Evolutionary conservation across 2,329 filamentous ascomycete species (phyloP), one percentile per base, ranked within the genome.

Genomic region (Seiridium unicorne): DNA sequence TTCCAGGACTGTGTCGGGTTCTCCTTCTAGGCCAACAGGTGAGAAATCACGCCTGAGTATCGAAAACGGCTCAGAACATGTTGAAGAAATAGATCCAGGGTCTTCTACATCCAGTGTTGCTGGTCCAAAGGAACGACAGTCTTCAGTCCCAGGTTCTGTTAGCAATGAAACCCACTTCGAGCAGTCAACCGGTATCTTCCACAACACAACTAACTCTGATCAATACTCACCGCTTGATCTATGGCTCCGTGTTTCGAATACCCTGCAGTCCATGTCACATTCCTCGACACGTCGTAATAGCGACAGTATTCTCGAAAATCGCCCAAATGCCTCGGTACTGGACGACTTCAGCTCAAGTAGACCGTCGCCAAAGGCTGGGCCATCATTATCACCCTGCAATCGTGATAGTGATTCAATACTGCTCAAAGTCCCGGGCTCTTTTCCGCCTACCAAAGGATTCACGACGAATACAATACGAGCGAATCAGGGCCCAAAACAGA

Each of bases 151-250:
- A 38, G 34, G 13, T 7, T 8, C 34, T 18, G 13, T 36, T 38
- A 34, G n/a, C 5, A 34, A 53, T 18, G 53, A 31, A 11, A 44
- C 46, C 11, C 42, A 46, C 35, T 49, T 34, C 6, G 62, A 64
- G 42, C 58, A 55, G 35, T 58, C 34, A 47, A 59, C 26, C 7
- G 49, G 10, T 55, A 60, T 10, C 59, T n/a, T 47, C 49, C 57
- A 58, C 42, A 63, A 53, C 18, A 62, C 67, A 46, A 62, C 60
- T 35, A 60, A 49, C 26, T 58, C 60, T 32, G 64, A 63, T 36
- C 63, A 63, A 26, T 60, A 65, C 58, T 72, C 70, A 4, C 69
- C 69, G 31, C 59, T 73, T 32, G 65, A 71, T 49, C 58, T 71
- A 34, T 73, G 71, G 71, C 58, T 73, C 47, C 62, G 70, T 38